Evolutionary conservation across 108 stramenopile species (phyloP).

Genomic region (Skeletonema tropicum): DNA sequence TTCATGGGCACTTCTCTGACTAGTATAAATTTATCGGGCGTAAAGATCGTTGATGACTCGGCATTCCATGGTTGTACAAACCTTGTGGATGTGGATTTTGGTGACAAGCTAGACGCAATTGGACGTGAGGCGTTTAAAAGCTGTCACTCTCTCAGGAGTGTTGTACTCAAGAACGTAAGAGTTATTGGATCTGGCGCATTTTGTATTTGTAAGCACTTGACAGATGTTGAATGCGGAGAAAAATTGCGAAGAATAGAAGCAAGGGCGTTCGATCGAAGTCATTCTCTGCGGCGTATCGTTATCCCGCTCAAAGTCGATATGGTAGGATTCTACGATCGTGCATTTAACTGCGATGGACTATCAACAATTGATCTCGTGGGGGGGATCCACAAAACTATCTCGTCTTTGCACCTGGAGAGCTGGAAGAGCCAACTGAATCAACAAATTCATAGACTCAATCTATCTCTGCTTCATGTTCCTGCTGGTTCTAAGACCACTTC

Average conservation of each 20-base stretch:
- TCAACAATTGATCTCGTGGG: background rate
- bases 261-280: background rate
- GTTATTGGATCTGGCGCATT: background rate
- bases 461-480: background rate
- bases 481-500: background rate
- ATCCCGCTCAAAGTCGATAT: background rate
- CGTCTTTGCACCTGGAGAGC: background rate
- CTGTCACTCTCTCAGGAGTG: background rate
- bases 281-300: background rate
- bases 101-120: background rate
- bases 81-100: background rate
- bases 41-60: background rate
- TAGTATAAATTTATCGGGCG: background rate
- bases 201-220: background rate
- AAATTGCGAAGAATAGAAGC: background rate
- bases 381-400: background rate
- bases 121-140: background rate
- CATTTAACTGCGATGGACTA: background rate
- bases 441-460: background rate
- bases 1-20: background rate
- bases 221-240: background rate
- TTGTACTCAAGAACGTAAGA: background rate
- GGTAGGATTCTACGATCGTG: slow-evolving; percentile 1
- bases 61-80: background rate
- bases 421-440: background rate